A percentile compares a stretch with the other conserved stretches of the same genome.
These are phyloP conservation scores for Vanilla planifolia DNA, from an alignment of 106 monocot species.

Conservation along the genomic window DNA sequence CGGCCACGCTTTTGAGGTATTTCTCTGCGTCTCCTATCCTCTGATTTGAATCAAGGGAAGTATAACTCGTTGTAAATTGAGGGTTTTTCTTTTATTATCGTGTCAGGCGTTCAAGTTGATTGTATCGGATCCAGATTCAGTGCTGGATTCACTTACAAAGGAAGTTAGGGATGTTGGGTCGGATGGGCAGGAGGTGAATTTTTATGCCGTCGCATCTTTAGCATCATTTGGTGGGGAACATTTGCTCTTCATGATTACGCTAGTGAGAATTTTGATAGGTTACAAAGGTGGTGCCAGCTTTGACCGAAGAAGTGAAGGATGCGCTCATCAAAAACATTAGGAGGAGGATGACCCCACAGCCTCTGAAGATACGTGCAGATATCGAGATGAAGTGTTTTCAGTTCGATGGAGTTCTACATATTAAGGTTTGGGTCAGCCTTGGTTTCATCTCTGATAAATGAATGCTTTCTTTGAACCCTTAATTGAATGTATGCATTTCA, in stretches of 20 bases:
- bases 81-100: neutral
- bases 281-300: conserved; percentile 46
- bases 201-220: neutral
- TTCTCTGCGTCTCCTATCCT: neutral
- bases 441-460: neutral
- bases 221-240: neutral
- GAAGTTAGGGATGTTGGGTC: conserved; percentile 59
- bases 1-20: conserved; percentile 90
- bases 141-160: conserved; percentile 40
- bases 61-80: neutral
- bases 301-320: conserved; percentile 61
- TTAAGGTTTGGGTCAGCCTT: conserved; percentile 33
- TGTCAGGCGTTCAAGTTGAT: conserved; percentile 54
- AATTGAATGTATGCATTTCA: neutral
- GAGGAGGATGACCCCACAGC: conserved; percentile 80
- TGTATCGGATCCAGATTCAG: conserved; percentile 56
- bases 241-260: neutral
- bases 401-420: conserved; percentile 78
- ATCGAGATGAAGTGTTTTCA: conserved; percentile 81
- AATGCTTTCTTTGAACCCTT: neutral
- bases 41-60: neutral
- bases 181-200: conserved; percentile 55
- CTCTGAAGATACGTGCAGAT: conserved; percentile 68
- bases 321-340: conserved; percentile 58
- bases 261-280: conserved; percentile 16